phyloP scores from a whole-genome alignment of 352 stramenopile species.

The Aphanomyces stellatus region DNA sequence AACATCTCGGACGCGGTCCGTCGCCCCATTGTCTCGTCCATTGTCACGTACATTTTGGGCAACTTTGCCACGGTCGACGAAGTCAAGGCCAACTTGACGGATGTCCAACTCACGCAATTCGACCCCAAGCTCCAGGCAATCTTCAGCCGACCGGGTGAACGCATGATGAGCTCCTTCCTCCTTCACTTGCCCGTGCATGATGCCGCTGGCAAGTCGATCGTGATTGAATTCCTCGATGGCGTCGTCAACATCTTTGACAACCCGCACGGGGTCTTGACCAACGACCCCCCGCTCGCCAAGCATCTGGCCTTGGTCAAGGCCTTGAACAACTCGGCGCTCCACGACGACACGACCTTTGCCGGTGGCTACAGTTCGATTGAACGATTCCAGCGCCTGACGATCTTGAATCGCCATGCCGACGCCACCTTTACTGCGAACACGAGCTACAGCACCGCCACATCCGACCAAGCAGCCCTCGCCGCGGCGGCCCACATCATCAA shows the following conservation, averaged over 20 bases:
- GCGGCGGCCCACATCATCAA: too few relatives aligned
- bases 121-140: too few relatives aligned
- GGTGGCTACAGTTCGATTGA: background rate
- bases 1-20: constrained; percentile 14
- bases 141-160: too few relatives aligned
- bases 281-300: constrained; percentile 32
- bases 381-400: background rate
- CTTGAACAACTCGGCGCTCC: background rate
- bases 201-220: constrained; percentile 40
- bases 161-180: constrained; percentile 25
- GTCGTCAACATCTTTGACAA: constrained; percentile 47
- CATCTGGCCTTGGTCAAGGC: constrained; percentile 31
- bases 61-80: constrained; percentile 55
- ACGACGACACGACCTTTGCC: constrained; percentile 5
- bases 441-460: constrained; percentile 35
- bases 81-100: constrained; percentile 33
- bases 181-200: constrained; percentile 62
- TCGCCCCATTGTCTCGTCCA: constrained; percentile 43
- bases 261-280: constrained; percentile 52
- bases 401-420: background rate
- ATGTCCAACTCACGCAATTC: constrained; percentile 36
- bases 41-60: constrained; percentile 59
- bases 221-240: constrained; percentile 59
- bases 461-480: too few relatives aligned
- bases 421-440: background rate